phyloP scores from a whole-genome alignment of 129 eudicot species.

The sunflower (Helianthus annuus) region HanXRQr2.0-SUNRISE NC_035442.2:161926233-161926732 shows the following conservation, averaged over 20 bases:
- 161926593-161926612: slow-evolving; percentile 5
- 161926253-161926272: slow-evolving; percentile 18
- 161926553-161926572: neutral
- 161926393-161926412: slow-evolving; percentile 30
- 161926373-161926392: slow-evolving; percentile 23
- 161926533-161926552: slow-evolving; percentile 13
- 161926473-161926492: slow-evolving; percentile 9
- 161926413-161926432: neutral
- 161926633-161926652: neutral
- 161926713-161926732: too few species aligned
- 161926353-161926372: slow-evolving; percentile 33
- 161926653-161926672: slow-evolving; percentile 2
- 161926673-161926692: neutral
- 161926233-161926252: neutral
- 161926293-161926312: slow-evolving; percentile 12
- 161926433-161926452: neutral
- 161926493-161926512: slow-evolving; percentile 11
- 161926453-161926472: neutral
- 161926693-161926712: neutral
- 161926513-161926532: neutral
- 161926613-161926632: neutral
- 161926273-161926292: slow-evolving; percentile 22
- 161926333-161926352: slow-evolving; percentile 27
- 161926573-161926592: slow-evolving; percentile 6
- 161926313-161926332: slow-evolving; percentile 10